Evolutionary conservation across 1,284 basidiomycete species (phyloP), one percentile per base, ranked within the genome.

Genomic region (Pascua guehoae): DNA sequence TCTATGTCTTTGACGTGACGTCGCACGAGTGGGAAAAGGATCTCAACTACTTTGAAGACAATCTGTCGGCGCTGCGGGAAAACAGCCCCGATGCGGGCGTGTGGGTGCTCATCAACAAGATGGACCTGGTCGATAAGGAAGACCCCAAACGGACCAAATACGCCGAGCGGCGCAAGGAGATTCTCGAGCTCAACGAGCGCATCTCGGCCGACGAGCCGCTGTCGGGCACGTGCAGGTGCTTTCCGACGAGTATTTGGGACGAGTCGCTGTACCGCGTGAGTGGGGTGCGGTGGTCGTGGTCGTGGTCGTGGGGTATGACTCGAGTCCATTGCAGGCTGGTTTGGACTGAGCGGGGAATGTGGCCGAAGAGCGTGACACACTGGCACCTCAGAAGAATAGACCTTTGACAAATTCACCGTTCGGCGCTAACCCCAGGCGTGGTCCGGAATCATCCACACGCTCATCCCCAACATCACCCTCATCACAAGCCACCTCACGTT

Each of bases 231-330:
- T 63, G 68, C 49, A 61, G 68, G 43, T 72, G 71, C 61, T 94
- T 94, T 69, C 90, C 89, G n/a, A 98, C 95, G 18, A 94, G 89
- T 68, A 98, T 98, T 64, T 97, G 94, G 79, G 94, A 99, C 74
- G 95, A 98, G 77, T 93, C 89, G 62, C 78, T 99, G 47, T 99
- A 98, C 81, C 91, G 89, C 82, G 94, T 88, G 70, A 63, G 82
- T 70, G 24, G 24, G 24, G 24, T 32, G 24, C 24, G 24, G n/a
- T n/a, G n/a, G n/a, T n/a, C n/a, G n/a, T n/a, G 24, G 24, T 32
- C 4, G 24, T 32, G 24, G 24, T 32, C 4, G 7, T 32, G 24
- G 24, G 24, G 24, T 32, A 3, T 32, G 24, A 32, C 24, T 32
- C 24, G 24, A 32, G 24, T 32, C 24, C 24, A 3, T 7, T 32